A percentile compares a stretch with the other conserved stretches of the same genome.
Conservation (phyloP, 805 yeast genomes). For the Lachancea waltii region DNA sequence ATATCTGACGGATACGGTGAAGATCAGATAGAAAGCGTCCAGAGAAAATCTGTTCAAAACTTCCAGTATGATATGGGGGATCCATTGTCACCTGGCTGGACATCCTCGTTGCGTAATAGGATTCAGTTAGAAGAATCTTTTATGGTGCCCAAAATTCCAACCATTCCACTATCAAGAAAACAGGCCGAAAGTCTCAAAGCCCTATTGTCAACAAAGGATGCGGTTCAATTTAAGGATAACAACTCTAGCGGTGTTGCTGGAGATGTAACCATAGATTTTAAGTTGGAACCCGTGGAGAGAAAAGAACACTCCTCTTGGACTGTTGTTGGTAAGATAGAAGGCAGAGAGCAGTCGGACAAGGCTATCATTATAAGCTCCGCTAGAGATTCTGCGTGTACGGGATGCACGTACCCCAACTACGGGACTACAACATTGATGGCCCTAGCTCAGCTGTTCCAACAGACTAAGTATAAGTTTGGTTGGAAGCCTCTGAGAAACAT, state of each 20-base stretch:
- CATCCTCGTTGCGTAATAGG: constrained; percentile 38
- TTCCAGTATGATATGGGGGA: constrained; percentile 69
- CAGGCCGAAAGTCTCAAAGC: constrained; percentile 47
- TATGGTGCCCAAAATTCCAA: constrained; percentile 64
- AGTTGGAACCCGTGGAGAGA: constrained; percentile 40
- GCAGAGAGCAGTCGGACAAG: constrained; percentile 69
- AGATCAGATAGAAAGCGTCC: constrained; percentile 29
- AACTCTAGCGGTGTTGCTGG: constrained; percentile 18
- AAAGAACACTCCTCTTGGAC: constrained; percentile 68
- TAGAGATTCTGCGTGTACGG: constrained; percentile 69
- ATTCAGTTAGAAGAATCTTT: constrained; percentile 41
- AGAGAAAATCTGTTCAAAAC: constrained; percentile 45
- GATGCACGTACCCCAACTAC: constrained; percentile 65
- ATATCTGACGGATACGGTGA: constrained; percentile 42
- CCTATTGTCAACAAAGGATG: constrained; percentile 23
- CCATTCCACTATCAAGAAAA: constrained; percentile 68
- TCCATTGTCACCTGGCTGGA: constrained; percentile 72
- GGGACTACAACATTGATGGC: constrained; percentile 72
- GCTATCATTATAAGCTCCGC: constrained; percentile 78
- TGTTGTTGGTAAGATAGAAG: constrained; percentile 68
- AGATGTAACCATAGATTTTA: constrained; percentile 24
- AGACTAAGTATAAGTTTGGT: constrained; percentile 52
- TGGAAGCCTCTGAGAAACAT: constrained; percentile 85
- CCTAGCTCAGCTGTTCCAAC: constrained; percentile 58
- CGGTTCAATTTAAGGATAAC: constrained; percentile 19